phyloP scores from a whole-genome alignment of 106 monocot genomes.

The Dactylorhiza incarnata region DNA sequence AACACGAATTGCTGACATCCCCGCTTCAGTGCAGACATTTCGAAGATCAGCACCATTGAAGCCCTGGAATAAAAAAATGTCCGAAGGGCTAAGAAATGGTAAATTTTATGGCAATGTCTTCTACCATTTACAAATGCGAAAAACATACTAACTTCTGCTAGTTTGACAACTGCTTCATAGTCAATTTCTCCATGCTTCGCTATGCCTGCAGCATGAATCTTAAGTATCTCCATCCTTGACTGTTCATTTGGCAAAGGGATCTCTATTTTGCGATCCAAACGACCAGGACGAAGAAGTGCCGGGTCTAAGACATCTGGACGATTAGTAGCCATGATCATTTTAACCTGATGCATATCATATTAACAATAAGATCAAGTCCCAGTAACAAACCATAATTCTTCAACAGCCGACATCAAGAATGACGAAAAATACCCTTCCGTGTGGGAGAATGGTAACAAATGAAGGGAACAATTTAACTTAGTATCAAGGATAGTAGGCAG shows the following conservation, averaged over 20 bases:
- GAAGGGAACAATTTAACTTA: too few species aligned
- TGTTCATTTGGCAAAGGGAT: conserved; percentile 97
- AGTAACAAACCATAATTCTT: not conserved
- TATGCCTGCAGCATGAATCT: conserved; percentile 93
- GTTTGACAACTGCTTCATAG: conserved; percentile 88
- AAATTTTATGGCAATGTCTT: not conserved
- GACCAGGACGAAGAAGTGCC: conserved; percentile 86
- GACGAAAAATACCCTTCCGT: too few species aligned
- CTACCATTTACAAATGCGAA: not conserved
- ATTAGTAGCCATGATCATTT: conserved; percentile 99
- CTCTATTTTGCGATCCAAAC: conserved; percentile 91
- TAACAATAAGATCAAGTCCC: not conserved
- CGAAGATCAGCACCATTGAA: conserved; percentile 98
- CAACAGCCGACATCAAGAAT: too few species aligned
- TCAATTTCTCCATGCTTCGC: conserved; percentile 97
- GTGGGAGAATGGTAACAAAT: not conserved
- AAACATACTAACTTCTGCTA: conserved; percentile 62
- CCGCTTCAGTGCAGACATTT: conserved; percentile 95
- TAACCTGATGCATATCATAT: conserved; percentile 42
- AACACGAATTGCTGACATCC: conserved; percentile 93
- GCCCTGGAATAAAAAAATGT: conserved; percentile 36
- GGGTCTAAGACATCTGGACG: conserved; percentile 94
- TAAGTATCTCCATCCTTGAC: conserved; percentile 89
- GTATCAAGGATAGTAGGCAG: too few species aligned
- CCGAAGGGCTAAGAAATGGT: not conserved